Conservation (phyloP, 2,329 filamentous ascomycete species). For the Alternaria conjuncta region DNA sequence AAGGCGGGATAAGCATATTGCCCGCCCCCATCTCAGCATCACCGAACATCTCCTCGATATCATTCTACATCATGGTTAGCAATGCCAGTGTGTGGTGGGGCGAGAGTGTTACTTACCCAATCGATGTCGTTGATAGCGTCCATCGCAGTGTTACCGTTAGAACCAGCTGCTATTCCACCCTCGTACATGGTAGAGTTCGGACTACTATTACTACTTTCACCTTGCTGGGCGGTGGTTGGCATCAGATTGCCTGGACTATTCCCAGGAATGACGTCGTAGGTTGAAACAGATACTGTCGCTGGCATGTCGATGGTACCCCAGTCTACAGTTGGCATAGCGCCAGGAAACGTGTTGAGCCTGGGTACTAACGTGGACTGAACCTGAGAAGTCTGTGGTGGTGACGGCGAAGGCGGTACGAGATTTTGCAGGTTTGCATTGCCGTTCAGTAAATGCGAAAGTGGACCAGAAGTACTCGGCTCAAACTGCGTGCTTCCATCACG, state of each 20-base stretch:
- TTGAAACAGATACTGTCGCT: background rate
- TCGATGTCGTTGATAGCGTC: constrained; percentile 62
- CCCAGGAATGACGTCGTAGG: background rate
- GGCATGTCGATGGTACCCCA: constrained; percentile 34
- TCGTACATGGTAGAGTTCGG: constrained; percentile 4
- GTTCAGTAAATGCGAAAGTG: background rate
- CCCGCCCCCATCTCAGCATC: constrained; percentile 34
- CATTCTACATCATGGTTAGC: constrained; percentile 44
- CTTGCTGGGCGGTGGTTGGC: background rate
- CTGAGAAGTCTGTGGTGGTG: background rate
- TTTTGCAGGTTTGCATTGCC: constrained; percentile 1
- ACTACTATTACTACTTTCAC: constrained; percentile 6
- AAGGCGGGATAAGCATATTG: constrained; percentile 44
- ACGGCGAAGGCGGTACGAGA: constrained; percentile 2
- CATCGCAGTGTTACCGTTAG: constrained; percentile 27
- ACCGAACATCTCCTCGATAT: constrained; percentile 56
- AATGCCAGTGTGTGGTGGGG: no score
- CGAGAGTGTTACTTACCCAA: constrained; percentile 61
- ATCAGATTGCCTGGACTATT: background rate
- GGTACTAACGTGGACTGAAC: constrained; percentile 3
- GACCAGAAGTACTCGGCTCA: background rate
- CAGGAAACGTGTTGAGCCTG: constrained; percentile 20
- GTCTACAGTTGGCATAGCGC: constrained; percentile 32
- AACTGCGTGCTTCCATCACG: constrained; percentile 13
- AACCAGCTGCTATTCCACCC: background rate